Conservation (phyloP, 768 basidiomycete genomes). For the Floccularia luteovirens region DNA sequence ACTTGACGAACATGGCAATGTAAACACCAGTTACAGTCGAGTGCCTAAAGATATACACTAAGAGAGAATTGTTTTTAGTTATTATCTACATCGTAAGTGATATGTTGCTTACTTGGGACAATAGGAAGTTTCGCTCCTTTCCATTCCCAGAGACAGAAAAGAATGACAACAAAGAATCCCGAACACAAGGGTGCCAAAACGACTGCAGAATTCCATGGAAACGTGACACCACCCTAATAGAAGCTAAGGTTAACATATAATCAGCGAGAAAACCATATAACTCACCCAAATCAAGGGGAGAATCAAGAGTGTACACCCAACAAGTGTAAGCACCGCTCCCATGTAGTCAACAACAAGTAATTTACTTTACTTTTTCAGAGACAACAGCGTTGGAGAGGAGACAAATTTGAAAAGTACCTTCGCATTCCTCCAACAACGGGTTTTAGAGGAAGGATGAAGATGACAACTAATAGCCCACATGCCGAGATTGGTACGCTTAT, state of each 20-base stretch:
- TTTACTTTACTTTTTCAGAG: constrained; percentile 32
- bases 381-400: not conserved
- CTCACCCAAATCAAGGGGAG: constrained; percentile 68
- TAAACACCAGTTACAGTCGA: constrained; percentile 61
- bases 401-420: constrained; percentile 30
- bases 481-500: constrained; percentile 56
- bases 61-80: not conserved
- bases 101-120: constrained; percentile 55
- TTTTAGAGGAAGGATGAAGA: constrained; percentile 62
- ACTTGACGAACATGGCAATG: constrained; percentile 64
- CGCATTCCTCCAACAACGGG: constrained; percentile 54
- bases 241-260: not conserved
- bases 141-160: constrained; percentile 72
- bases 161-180: constrained; percentile 38
- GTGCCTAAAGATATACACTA: constrained; percentile 69
- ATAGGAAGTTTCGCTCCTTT: constrained; percentile 63
- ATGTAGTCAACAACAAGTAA: constrained; percentile 58
- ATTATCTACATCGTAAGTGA: not conserved
- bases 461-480: constrained; percentile 45
- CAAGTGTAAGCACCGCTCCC: constrained; percentile 50
- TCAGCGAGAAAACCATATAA: constrained; percentile 1
- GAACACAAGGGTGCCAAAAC: constrained; percentile 54
- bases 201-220: constrained; percentile 62
- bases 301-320: constrained; percentile 54
- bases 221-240: constrained; percentile 58